Conservation (phyloP, 495 filamentous ascomycete species). For the Penicillium canescens region DNA sequence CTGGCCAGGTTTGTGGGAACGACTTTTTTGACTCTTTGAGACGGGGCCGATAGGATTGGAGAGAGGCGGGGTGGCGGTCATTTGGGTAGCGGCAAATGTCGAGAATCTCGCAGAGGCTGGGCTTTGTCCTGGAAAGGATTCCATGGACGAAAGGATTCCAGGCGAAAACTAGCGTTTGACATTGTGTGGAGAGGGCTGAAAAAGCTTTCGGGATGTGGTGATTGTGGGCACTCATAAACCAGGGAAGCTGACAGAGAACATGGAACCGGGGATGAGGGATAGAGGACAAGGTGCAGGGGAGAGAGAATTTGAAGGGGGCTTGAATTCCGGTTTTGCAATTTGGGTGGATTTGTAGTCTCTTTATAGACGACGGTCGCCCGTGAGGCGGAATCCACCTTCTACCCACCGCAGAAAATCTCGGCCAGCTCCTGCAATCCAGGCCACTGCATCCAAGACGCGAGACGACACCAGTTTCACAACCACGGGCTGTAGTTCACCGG, state of each 20-base stretch:
- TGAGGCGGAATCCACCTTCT: too few relatives aligned
- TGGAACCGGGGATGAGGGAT: background rate
- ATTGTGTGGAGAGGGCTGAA: slow-evolving; percentile 1
- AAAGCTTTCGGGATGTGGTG: background rate
- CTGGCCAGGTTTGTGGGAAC: background rate
- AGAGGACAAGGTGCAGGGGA: background rate
- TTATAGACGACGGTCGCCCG: background rate
- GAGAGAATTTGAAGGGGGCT: background rate
- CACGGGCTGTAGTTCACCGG: background rate
- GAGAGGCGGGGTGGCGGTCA: slow-evolving; percentile 7
- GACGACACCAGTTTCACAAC: background rate
- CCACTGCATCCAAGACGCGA: background rate
- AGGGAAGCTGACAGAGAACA: background rate
- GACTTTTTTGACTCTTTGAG: background rate
- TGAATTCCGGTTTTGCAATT: background rate
- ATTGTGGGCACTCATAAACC: too few relatives aligned
- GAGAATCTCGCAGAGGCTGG: too few relatives aligned
- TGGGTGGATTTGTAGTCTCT: background rate
- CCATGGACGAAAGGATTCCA: slow-evolving; percentile 18
- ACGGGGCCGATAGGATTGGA: background rate
- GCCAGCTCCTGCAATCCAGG: background rate
- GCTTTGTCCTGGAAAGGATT: slow-evolving; percentile 15
- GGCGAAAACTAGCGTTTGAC: slow-evolving; percentile 9
- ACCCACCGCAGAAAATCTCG: background rate
- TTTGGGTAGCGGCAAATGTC: slow-evolving; percentile 11